Conservation (phyloP, 805 yeast species). For the Kluyveromyces siamensis region DNA sequence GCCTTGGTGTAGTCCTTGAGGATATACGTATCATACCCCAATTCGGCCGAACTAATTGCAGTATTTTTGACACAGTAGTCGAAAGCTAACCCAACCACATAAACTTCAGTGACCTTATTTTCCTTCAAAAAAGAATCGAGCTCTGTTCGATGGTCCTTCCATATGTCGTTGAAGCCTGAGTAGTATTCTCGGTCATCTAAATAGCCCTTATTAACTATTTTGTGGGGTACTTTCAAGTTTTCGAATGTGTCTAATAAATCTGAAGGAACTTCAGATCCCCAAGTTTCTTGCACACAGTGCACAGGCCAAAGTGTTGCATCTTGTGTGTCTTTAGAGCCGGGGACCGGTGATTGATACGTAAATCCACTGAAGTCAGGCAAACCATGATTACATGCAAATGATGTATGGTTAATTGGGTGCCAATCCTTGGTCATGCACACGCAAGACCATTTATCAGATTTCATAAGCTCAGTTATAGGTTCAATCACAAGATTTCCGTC, state of each 20-base stretch:
- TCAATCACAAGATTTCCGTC: constrained; percentile 53
- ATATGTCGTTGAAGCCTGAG: constrained; percentile 76
- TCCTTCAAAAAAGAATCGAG: constrained; percentile 39
- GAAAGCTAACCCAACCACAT: constrained; percentile 73
- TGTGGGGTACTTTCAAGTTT: constrained; percentile 29
- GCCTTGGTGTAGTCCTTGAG: constrained; percentile 47
- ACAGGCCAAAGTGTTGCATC: constrained; percentile 69
- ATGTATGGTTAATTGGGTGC: constrained; percentile 74
- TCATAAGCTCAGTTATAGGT: constrained; percentile 39
- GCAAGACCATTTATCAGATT: constrained; percentile 45
- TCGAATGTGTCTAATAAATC: constrained; percentile 33
- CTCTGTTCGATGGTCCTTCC: constrained; percentile 66
- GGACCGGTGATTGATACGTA: constrained; percentile 43
- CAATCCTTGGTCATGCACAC: constrained; percentile 76
- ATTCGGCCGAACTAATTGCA: constrained; percentile 53
- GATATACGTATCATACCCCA: constrained; percentile 60
- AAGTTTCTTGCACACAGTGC: constrained; percentile 70
- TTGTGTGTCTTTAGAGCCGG: constrained; percentile 28
- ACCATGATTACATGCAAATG: constrained; percentile 68
- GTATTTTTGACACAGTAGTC: constrained; percentile 81
- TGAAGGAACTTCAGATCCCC: constrained; percentile 56
- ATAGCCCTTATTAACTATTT: constrained; percentile 61
- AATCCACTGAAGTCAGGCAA: constrained; percentile 42
- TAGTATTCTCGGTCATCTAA: constrained; percentile 71
- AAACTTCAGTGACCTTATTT: constrained; percentile 48